Base-by-base conservation (phyloP, 176 grass and related monocot genomes). In the Secale cereale region DNA sequence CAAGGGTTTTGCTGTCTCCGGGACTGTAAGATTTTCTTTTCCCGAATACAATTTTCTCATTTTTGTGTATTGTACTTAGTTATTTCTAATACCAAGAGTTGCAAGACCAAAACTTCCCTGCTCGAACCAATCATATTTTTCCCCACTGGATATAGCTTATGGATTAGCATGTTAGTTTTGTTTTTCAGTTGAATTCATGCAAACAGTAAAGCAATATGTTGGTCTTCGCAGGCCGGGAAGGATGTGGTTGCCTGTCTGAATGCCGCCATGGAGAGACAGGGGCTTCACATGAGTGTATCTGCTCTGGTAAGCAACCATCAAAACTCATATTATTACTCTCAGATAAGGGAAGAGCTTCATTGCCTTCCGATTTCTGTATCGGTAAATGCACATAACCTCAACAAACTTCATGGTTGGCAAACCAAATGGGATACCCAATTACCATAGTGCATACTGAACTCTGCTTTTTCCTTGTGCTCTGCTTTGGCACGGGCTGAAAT, bases 1-100 rank as follows among this genome's bases (percentile, higher is more conserved):
- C 74, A 92, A 92, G 64, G 86, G 86, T 33, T 92, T 92, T 66
- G 57, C 73, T 37, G 85, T 92, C 27, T 84, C 81, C 9, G 77
- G 79, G 39, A 77, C 87, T 64, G 86, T 89, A 91, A 85, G 60
- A 66, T 35, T 52, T 63, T 12, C 37, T 16, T n/a, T 26, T 23
- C 1, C 22, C 2, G 5, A 14, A 25, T 23, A n/a, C 68, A 40
- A 41, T 9, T 26, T 43, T 26, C 45, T 81, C 45, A 70, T 82
- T 20, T 11, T 1, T 30, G 10, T 10, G n/a, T 78, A 0, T 79
- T 17, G 45, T 48, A 20, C 26, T 20, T 40, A 11, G 13, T 64
- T 7, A 6, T 12, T 79, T 28, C 23, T 30, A 1, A 10, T 19
- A 8, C 4, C n/a, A 37, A 78, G 14, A 43, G 12, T 64, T 79